Evolutionary conservation across 1,139 yeast species (phyloP).

Genomic region (Saccharomyces hybrid): DNA sequence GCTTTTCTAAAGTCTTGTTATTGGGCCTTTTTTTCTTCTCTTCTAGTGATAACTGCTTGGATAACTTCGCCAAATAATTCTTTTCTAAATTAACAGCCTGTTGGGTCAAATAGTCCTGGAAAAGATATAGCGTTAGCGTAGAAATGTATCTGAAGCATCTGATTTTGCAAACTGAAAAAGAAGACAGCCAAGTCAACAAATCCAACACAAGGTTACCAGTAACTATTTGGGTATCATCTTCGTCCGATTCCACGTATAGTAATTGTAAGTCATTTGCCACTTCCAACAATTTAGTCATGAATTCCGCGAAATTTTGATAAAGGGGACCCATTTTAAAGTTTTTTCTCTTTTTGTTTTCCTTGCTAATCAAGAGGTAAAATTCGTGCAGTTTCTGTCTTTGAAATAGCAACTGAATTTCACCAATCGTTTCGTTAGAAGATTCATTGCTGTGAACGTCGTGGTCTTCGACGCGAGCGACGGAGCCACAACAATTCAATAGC

Average conservation of each 20-base stretch:
- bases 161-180: conserved; percentile 60
- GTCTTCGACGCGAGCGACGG: conserved; percentile 55
- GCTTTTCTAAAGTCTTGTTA: conserved; percentile 36
- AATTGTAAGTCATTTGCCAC: conserved; percentile 58
- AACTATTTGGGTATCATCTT: conserved; percentile 20
- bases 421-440: conserved; percentile 64
- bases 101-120: conserved; percentile 55
- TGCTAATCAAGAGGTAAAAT: conserved; percentile 55
- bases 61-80: conserved; percentile 33
- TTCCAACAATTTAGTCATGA: conserved; percentile 46
- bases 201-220: conserved; percentile 44
- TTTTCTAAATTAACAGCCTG: conserved; percentile 39
- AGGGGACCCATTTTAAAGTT: conserved; percentile 40
- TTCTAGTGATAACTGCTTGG: conserved; percentile 33
- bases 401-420: conserved; percentile 61
- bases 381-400: conserved; percentile 61
- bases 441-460: conserved; percentile 76
- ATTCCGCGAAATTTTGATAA: conserved; percentile 46
- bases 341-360: conserved; percentile 31
- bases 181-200: conserved; percentile 66
- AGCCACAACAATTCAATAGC: conserved; percentile 61
- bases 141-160: conserved; percentile 69
- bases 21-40: conserved; percentile 32
- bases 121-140: conserved; percentile 49
- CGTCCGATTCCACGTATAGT: conserved; percentile 40